Evolutionary conservation across 805 yeast species (phyloP).

Genomic region (Metschnikowia hibisci): DNA sequence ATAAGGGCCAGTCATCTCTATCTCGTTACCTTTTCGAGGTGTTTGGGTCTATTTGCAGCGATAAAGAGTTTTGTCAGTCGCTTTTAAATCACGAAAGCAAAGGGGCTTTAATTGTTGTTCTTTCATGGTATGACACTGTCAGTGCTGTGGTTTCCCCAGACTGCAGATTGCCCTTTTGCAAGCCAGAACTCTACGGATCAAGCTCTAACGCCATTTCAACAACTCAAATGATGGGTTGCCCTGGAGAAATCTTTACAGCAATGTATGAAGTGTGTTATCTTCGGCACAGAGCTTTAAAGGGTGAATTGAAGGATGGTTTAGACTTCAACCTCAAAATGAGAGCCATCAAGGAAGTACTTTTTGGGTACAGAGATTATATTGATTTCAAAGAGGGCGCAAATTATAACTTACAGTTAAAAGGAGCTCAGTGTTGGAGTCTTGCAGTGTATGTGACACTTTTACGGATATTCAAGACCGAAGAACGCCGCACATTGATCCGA

Average conservation of each 20-base stretch:
- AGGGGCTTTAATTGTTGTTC: conserved; percentile 45
- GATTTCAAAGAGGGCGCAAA: conserved; percentile 19
- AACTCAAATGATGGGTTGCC: conserved; percentile 55
- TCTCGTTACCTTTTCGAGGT: conserved; percentile 47
- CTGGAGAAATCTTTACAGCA: conserved; percentile 51
- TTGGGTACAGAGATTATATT: conserved; percentile 48
- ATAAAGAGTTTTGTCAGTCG: conserved; percentile 35
- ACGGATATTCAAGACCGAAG: conserved; percentile 25
- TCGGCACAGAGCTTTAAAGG: conserved; percentile 22
- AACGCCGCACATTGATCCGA: conserved; percentile 25
- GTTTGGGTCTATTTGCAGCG: conserved; percentile 48
- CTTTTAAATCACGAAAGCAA: conserved; percentile 47
- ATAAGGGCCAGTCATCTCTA: conserved; percentile 51
- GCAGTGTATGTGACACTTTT: conserved; percentile 29
- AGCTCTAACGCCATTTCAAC: conserved; percentile 43
- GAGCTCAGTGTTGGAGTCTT: conserved; percentile 57
- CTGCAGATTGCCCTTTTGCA: conserved; percentile 51
- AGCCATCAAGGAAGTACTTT: conserved; percentile 30
- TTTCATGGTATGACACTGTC: conserved; percentile 59
- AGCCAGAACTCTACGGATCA: conserved; percentile 50
- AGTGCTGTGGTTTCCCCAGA: conserved; percentile 55
- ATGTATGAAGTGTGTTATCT: conserved; percentile 43
- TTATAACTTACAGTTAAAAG: conserved; percentile 41
- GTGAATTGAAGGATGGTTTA: conserved; percentile 9
- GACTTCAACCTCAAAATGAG: conserved; percentile 22